Conservation (phyloP, 2,329 filamentous ascomycete genomes). For the Hypomyces perniciosus region DNA sequence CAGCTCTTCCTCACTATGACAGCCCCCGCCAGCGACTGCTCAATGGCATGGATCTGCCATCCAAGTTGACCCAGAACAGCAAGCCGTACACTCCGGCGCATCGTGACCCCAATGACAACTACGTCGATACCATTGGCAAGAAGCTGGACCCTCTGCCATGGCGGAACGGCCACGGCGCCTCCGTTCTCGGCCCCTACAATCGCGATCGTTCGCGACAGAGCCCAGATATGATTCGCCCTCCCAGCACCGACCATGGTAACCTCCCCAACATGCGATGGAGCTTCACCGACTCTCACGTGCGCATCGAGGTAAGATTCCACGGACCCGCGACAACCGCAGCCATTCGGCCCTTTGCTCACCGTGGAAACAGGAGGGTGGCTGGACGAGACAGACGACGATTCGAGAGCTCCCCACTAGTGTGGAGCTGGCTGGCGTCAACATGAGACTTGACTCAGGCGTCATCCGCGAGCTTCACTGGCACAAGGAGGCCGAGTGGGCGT, state of each 20-base stretch:
- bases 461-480: conserved; percentile 78
- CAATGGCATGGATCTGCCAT: conserved; percentile 42
- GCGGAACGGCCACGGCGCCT: conserved; percentile 58
- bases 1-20: conserved; percentile 34
- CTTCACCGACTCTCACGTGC: conserved; percentile 57
- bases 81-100: conserved; percentile 55
- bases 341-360: neutral
- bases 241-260: conserved; percentile 65
- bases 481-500: conserved; percentile 74
- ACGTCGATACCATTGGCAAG: conserved; percentile 54
- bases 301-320: conserved; percentile 48
- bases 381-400: conserved; percentile 68
- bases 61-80: conserved; percentile 33
- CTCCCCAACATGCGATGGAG: conserved; percentile 69
- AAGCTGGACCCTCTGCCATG: conserved; percentile 60
- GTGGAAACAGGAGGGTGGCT: conserved; percentile 58
- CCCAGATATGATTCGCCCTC: conserved; percentile 65
- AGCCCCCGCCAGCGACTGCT: conserved; percentile 50
- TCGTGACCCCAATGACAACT: conserved; percentile 56
- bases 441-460: conserved; percentile 66
- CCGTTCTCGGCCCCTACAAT: conserved; percentile 65
- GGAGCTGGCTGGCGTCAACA: conserved; percentile 73
- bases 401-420: conserved; percentile 58
- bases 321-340: neutral
- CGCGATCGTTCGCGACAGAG: conserved; percentile 60